These are phyloP conservation scores for Paulinella micropora DNA, from an alignment of 78 protist species.

Conservation along the genomic window DNA sequence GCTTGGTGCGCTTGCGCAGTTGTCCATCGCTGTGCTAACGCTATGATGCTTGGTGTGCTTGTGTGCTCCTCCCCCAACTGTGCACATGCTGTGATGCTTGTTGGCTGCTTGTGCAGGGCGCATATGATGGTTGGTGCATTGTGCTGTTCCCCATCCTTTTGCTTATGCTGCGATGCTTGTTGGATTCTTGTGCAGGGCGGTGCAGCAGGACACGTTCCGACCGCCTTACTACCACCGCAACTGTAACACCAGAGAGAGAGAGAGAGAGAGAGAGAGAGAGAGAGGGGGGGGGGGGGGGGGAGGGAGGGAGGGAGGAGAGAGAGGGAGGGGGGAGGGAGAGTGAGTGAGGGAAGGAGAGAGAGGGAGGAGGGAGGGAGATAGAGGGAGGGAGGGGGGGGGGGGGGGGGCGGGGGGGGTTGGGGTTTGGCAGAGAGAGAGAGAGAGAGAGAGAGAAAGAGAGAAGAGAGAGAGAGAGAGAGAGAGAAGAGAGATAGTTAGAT, in stretches of 20 bases:
- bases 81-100: too few relatives aligned
- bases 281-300: background rate
- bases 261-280: background rate
- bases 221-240: constrained; percentile 79
- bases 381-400: background rate
- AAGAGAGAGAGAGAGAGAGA: background rate
- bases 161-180: too few relatives aligned
- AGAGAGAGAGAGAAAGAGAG: background rate
- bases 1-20: too few relatives aligned
- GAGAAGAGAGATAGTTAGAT: background rate
- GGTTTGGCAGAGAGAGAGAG: background rate
- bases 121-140: too few relatives aligned
- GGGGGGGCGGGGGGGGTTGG: background rate
- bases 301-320: background rate
- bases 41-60: too few relatives aligned
- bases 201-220: constrained; percentile 70
- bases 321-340: background rate
- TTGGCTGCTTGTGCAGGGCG: too few relatives aligned
- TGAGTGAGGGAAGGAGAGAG: background rate
- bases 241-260: background rate
- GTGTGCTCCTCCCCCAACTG: too few relatives aligned
- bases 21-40: too few relatives aligned
- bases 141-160: too few relatives aligned
- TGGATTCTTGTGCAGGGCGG: constrained; percentile 76
- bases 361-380: too few relatives aligned